Base-by-base conservation (phyloP, 2,329 filamentous ascomycete species). In the Graphilbum sp. region DNA sequence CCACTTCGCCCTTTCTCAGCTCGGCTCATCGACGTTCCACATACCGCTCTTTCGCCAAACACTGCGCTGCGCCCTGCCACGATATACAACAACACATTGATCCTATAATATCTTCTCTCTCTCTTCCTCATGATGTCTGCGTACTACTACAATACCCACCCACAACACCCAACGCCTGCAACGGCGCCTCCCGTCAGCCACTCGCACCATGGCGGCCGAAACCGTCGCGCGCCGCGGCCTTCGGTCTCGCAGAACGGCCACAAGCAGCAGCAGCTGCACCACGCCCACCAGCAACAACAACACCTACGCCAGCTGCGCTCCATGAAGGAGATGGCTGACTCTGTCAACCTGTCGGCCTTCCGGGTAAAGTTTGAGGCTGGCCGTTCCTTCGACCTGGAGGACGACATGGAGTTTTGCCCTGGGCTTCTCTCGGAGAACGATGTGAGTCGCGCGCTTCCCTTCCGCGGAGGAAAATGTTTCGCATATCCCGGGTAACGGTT, bases 341-440 rank as follows among this genome's bases (percentile, higher is more conserved):
- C 79, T n/a, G 75, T 75, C 17, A 72, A 77, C 36, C 66, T 92
- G 43, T 70, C 72, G 43, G 75, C 77, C 45, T 95, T 93, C 64
- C 81, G 88, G 49, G 75, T 75, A 48, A 79, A 86, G 54, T 93
- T 93, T 50, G 87, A 96, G 63, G 82, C 85, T 46, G 85, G 83
- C 42, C 76, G 86, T 42, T 94, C 87, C 10, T 96, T 96, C 53
- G 88, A 96, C 50, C 70, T 96, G 45, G 88, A 95, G 53, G 88
- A 96, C 56, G 88, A 96, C 57, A 71, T 94, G 62, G 80, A 94
- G 59, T 96, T 96, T 60, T 95, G 87, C 62, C 88, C 88, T 45
- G 77, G 79, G 56, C 72, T 96, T 49, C 67, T 96, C 64, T 93
- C 86, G 27, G 87, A 95, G 62, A 86, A 73, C 60, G 86, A 94